Percentiles rank a stretch among this genome's conserved stretches.
Conservation (phyloP, 768 basidiomycete genomes). For the Pleurotus tuber-regium region DNA sequence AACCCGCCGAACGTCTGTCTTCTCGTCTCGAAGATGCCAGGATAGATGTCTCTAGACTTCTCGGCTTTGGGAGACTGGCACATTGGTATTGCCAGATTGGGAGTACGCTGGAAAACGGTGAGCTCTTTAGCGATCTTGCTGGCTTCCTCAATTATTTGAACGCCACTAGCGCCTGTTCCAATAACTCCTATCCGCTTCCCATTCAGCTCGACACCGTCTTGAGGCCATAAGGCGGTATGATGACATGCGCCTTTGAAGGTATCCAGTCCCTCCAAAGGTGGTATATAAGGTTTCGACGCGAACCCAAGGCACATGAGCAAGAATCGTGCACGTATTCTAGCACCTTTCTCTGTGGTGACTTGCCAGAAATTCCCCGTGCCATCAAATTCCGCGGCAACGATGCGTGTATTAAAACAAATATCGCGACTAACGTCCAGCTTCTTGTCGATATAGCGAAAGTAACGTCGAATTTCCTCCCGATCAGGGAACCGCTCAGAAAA, state of each 20-base stretch:
- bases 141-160: constrained; percentile 23
- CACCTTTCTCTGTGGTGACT: constrained; percentile 18
- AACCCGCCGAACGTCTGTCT: constrained; percentile 21
- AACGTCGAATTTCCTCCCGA: constrained; percentile 13
- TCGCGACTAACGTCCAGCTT: constrained; percentile 22
- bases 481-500: constrained; percentile 1
- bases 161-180: constrained; percentile 25
- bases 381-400: constrained; percentile 21
- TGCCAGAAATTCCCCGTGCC: constrained; percentile 18
- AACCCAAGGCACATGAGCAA: constrained; percentile 24
- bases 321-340: constrained; percentile 16
- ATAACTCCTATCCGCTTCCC: constrained; percentile 25
- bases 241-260: constrained; percentile 21
- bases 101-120: constrained; percentile 28
- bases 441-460: constrained; percentile 22
- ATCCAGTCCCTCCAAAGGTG: constrained; percentile 19
- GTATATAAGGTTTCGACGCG: constrained; percentile 21
- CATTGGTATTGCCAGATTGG: constrained; percentile 52
- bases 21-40: constrained; percentile 19
- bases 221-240: constrained; percentile 24
- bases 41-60: constrained; percentile 20
- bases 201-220: constrained; percentile 16
- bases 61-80: constrained; percentile 57
- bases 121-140: constrained; percentile 19
- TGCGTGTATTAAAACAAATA: constrained; percentile 21